Base-by-base conservation (phyloP, 495 filamentous ascomycete genomes). In the Penicillium dipodomyicola region DNA sequence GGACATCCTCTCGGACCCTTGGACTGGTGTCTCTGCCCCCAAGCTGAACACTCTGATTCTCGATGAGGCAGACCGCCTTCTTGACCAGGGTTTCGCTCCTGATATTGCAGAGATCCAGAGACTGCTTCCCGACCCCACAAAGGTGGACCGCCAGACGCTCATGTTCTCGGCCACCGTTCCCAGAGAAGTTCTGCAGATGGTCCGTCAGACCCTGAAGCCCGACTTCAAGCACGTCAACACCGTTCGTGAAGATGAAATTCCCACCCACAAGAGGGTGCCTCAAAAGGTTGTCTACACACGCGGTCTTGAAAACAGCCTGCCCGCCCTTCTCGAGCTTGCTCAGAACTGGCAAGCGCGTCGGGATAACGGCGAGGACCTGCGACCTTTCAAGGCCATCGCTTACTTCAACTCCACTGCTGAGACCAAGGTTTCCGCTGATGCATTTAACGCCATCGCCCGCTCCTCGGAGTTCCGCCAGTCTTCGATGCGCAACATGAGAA, bases 151-250 rank as follows among this genome's bases (percentile, higher is more conserved):
- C 20, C 94, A 98, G 67, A 97, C 93, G 0, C 81, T 98, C 20
- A 81, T 98, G 63, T 96, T 91, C 73, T 97, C 95, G 5, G 94
- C 94, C 19, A 98, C 94, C 15, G 84, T 98, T 27, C 90, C 92
- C 37, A 74, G 75, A 43, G 87, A 93, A 62, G 92, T 98, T 32
- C 84, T 96, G 68, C 62, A 76, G 23, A 81, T 97, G 59, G 94
- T 94, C 29, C 77, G 84, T 47, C 67, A 60, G 15, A 87, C 83
- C 6, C 78, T 91, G 72, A 89, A 87, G 68, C 82, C 77, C 2
- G 81, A 86, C 54, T 96, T 92, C 69, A 82, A 91, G 62, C 91
- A 91, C 61, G 81, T 96, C 40, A 86, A 90, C 67, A 94, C 91
- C 19, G 87, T 97, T 44, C 78, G 80, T 44, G 84, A 85, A 27